Conservation (phyloP, 1,284 basidiomycete species). For the Gastroboletus turbinatus region DNA sequence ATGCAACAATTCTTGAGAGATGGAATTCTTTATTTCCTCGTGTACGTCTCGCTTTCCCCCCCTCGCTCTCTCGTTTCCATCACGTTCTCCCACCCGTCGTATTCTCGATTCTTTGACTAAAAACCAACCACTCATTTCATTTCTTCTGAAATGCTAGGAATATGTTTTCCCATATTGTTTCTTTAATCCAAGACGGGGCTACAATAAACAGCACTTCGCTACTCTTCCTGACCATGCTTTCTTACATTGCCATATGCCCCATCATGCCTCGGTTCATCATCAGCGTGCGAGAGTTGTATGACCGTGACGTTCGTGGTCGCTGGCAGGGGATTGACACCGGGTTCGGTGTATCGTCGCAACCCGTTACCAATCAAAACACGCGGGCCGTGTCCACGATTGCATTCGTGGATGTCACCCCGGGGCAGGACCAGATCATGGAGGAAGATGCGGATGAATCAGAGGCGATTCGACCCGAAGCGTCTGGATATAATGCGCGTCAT, state of each 20-base stretch:
- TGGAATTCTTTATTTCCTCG: too few relatives aligned
- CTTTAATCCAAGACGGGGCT: too few relatives aligned
- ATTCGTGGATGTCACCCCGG: background rate
- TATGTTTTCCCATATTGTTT: background rate
- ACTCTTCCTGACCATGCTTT: background rate
- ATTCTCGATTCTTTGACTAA: background rate
- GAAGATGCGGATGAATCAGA: background rate
- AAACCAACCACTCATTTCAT: background rate
- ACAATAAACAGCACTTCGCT: background rate
- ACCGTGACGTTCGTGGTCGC: background rate
- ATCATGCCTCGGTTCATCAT: background rate
- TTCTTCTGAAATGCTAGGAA: background rate
- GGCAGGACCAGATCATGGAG: background rate
- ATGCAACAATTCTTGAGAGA: too few relatives aligned
- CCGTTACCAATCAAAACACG: background rate
- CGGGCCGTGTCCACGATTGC: background rate
- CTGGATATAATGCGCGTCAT: background rate
- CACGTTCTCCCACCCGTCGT: too few relatives aligned
- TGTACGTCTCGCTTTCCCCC: too few relatives aligned
- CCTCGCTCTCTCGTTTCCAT: too few relatives aligned
- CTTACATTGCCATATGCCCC: background rate
- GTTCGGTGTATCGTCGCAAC: background rate
- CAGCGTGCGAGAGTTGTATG: background rate
- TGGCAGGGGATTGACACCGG: slow-evolving; percentile 1
- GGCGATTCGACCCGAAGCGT: background rate